Percentiles rank a stretch among this genome's conserved stretches.
phyloP scores from a whole-genome alignment of 148 eudicot genomes.

The Linanthus parryae region DNA sequence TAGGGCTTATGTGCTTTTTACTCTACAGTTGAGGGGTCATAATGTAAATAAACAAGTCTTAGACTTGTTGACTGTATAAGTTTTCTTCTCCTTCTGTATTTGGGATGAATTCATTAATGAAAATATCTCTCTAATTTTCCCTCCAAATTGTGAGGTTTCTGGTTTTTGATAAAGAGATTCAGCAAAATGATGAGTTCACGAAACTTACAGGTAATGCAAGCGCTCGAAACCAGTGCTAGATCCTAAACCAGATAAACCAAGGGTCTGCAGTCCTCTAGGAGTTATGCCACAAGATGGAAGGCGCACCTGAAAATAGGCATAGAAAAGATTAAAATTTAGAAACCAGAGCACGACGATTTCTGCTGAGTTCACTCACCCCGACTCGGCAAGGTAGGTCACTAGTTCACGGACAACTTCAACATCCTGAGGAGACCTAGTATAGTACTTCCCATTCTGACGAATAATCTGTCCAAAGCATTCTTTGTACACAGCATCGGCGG shows the following conservation, averaged over 20 bases:
- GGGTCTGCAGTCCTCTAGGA: constrained; percentile 78
- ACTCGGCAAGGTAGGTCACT: constrained; percentile 55
- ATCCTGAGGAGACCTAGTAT: constrained; percentile 88
- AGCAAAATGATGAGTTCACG: too few species aligned
- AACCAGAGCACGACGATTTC: too few species aligned
- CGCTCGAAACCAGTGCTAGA: constrained; percentile 88
- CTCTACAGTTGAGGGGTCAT: too few species aligned
- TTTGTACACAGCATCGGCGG: constrained; percentile 74
- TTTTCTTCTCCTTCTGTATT: too few species aligned
- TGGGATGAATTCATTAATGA: too few species aligned
- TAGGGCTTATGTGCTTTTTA: too few species aligned
- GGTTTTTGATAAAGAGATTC: too few species aligned
- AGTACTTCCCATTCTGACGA: constrained; percentile 74
- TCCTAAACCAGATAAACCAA: constrained; percentile 89
- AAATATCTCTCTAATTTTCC: too few species aligned
- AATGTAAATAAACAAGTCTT: too few species aligned
- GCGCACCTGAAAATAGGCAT: constrained; percentile 67
- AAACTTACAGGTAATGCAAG: constrained; percentile 76
- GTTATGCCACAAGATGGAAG: constrained; percentile 95
- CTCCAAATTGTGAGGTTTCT: too few species aligned
- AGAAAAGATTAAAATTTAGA: too few species aligned
- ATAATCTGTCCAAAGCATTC: constrained; percentile 58
- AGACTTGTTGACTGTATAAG: too few species aligned
- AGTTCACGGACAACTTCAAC: constrained; percentile 60
- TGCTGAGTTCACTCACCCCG: constrained; percentile 52